These are phyloP conservation scores for Macrolepiota albuminosa DNA, from an alignment of 768 basidiomycete genomes.

Conservation along the genomic window DNA sequence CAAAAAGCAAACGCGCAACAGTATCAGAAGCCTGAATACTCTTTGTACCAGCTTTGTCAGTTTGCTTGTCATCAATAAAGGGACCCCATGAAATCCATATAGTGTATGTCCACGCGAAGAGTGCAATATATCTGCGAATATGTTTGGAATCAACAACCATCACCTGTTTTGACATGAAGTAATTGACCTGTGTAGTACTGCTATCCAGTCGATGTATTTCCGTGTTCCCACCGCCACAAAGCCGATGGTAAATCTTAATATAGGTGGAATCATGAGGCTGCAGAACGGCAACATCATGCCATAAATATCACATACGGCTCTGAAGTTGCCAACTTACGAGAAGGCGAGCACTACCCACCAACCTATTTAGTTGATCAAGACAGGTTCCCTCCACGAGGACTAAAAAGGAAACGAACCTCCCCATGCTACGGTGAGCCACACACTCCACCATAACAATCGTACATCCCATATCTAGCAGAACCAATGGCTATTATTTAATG, in stretches of 20 bases:
- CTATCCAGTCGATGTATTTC: slow-evolving; percentile 78
- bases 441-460: slow-evolving; percentile 71
- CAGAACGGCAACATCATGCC: slow-evolving; percentile 14
- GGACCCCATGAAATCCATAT: slow-evolving; percentile 75
- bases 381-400: neutral
- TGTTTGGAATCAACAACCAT: neutral
- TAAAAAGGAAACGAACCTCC: slow-evolving; percentile 39
- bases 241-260: slow-evolving; percentile 65
- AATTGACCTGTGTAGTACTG: slow-evolving; percentile 53
- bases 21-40: slow-evolving; percentile 42
- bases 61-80: slow-evolving; percentile 46
- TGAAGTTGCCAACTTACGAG: slow-evolving; percentile 39
- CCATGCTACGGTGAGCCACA: slow-evolving; percentile 83
- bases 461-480: slow-evolving; percentile 50
- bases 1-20: slow-evolving; percentile 67
- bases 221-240: slow-evolving; percentile 65
- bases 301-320: neutral
- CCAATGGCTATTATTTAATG: neutral
- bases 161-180: neutral
- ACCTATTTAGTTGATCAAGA: slow-evolving; percentile 30
- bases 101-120: slow-evolving; percentile 60
- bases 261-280: slow-evolving; percentile 44
- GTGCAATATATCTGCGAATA: slow-evolving; percentile 47
- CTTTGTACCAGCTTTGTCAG: slow-evolving; percentile 22
- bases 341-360: slow-evolving; percentile 77